These are phyloP conservation scores for Nidularia pulvinata DNA, from an alignment of 768 basidiomycete species.

Conservation along the genomic window DNA sequence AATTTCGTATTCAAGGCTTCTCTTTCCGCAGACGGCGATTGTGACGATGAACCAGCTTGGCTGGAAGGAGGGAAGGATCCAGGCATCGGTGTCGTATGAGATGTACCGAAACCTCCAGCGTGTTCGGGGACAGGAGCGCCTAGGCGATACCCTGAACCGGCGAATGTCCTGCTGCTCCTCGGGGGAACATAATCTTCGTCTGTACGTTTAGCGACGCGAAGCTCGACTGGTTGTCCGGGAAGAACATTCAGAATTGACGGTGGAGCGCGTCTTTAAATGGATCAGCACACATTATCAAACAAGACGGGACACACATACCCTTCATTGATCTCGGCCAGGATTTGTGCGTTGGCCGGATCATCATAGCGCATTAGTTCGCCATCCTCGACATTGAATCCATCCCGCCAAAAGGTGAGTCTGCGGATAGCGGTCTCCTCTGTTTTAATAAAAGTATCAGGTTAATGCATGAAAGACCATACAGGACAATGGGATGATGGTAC, in stretches of 20 bases:
- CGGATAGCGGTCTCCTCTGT: constrained; percentile 55
- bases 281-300: no score
- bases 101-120: constrained; percentile 3
- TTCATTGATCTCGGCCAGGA: constrained; percentile 75
- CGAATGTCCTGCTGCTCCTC: constrained; percentile 51
- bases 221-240: constrained; percentile 80
- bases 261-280: constrained; percentile 65
- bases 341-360: constrained; percentile 66
- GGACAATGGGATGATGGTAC: no score
- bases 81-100: constrained; percentile 38
- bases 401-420: constrained; percentile 87
- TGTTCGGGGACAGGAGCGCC: constrained; percentile 70
- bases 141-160: constrained; percentile 77
- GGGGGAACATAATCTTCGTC: constrained; percentile 73
- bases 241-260: constrained; percentile 71
- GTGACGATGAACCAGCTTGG: constrained; percentile 12
- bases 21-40: constrained; percentile 18
- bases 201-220: constrained; percentile 72
- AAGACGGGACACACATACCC: constrained; percentile 46
- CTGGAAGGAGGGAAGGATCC: constrained; percentile 55
- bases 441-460: no score
- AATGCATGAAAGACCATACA: no score
- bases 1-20: constrained; percentile 53
- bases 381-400: constrained; percentile 92
- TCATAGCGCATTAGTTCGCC: constrained; percentile 85